Evolutionary conservation across 306 rosid genomes (phyloP), one percentile per base, ranked within the genome.

Genomic region (Betula pendula): DNA sequence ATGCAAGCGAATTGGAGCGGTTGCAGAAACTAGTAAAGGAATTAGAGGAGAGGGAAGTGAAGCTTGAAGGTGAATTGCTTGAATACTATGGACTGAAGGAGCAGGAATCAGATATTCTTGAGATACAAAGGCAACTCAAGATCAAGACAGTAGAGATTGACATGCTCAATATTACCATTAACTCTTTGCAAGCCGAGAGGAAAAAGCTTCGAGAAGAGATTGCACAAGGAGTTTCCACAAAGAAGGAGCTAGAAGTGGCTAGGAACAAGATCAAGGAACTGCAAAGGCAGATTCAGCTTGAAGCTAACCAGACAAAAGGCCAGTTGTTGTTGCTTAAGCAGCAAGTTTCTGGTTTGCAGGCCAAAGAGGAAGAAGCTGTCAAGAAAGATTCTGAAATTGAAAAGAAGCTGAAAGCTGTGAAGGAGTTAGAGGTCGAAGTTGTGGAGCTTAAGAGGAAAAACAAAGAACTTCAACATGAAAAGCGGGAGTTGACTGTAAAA

Each of bases 41-140:
- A 76, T 81, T 95, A 88, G 97, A 95, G 88, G 97, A 92, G 85
- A 88, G 97, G 83, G 97, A 92, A 86, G 97, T 87, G 82, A 92
- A 90, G 72, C 93, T 95, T 27, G 97, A 95, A 85, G 94, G 91
- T 12, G 99, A 95, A 81, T 82, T 95, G 83, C 92, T 92, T 0
- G 96, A 88, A 85, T 95, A 91, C 78, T 88, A 92, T 62, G 97
- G 97, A 59, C 78, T 92, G 80, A 90, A 88, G 86, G 96, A 90
- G 81, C 93, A 90, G 76, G 93, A 90, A 87, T 86, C 92, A 22
- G 92, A 86, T 40, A 45, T 92, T 55, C 71, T 70, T 11, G 99
- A 92, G 84, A 65, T 95, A 70, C 96, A 87, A 65, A 82, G 89
- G 84, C 94, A 90, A 82, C 84, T 95, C 74, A 88, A 88, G 77